Conservation (phyloP, 352 stramenopile genomes). For the Globisporangium paroecandrum region DNA sequence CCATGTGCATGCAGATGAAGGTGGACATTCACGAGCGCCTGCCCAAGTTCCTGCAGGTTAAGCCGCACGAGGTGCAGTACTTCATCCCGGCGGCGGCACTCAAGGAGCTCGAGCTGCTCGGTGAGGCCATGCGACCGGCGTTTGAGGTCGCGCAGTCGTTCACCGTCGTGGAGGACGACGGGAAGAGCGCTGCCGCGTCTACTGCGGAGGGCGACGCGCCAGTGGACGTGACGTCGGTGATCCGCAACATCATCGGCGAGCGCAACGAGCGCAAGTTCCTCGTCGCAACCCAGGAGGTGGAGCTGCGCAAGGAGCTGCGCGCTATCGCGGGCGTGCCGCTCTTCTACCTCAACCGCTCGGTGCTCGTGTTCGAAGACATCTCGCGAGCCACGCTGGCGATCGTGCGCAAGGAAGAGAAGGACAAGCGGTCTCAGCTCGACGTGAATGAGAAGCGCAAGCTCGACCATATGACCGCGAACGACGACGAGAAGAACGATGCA, state of each 20-base stretch:
- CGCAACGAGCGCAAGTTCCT: slow-evolving; percentile 80
- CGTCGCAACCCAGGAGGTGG: slow-evolving; percentile 82
- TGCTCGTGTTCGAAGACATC: slow-evolving; percentile 87
- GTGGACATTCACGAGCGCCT: slow-evolving; percentile 74
- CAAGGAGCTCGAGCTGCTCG: slow-evolving; percentile 71
- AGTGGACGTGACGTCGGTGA: slow-evolving; percentile 37
- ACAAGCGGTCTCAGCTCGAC: slow-evolving; percentile 64
- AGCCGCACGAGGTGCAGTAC: slow-evolving; percentile 64
- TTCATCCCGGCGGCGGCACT: slow-evolving; percentile 67
- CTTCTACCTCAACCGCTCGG: slow-evolving; percentile 85
- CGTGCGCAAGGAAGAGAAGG: slow-evolving; percentile 74
- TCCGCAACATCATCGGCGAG: slow-evolving; percentile 32
- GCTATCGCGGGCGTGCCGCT: slow-evolving; percentile 69
- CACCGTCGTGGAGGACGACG: slow-evolving; percentile 46
- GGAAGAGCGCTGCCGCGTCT: slow-evolving; percentile 15
- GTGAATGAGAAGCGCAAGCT: slow-evolving; percentile 78
- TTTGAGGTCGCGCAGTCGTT: slow-evolving; percentile 71
- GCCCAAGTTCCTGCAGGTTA: slow-evolving; percentile 82
- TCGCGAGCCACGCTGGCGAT: slow-evolving; percentile 73
- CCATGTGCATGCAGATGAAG: slow-evolving; percentile 87
- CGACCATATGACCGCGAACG: slow-evolving; percentile 34
- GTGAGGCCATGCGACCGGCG: slow-evolving; percentile 51
- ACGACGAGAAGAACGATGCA: slow-evolving; percentile 8
- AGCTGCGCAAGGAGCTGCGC: slow-evolving; percentile 73
- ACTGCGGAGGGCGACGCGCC: slow-evolving; percentile 17